phyloP scores from a whole-genome alignment of 352 stramenopile genomes.

The Phytophthora niederhauseri region DNA sequence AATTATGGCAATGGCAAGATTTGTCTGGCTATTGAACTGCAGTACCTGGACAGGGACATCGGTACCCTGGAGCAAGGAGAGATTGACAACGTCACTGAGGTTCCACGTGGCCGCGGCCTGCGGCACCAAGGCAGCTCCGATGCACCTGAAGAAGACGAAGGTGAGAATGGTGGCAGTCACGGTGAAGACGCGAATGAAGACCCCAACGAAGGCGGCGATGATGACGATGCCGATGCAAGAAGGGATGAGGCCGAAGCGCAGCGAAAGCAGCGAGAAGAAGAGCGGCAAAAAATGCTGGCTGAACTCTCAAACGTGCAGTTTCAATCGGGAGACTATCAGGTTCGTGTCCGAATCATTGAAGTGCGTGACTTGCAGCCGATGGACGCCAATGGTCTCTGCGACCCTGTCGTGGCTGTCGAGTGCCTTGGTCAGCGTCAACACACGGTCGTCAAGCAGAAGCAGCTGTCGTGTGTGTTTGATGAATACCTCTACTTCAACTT shows the following conservation, averaged over 20 bases:
- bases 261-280: slow-evolving; percentile 66
- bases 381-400: slow-evolving; percentile 84
- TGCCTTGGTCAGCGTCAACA: slow-evolving; percentile 83
- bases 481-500: slow-evolving; percentile 93
- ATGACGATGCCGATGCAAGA: slow-evolving; percentile 40
- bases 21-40: slow-evolving; percentile 65
- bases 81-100: slow-evolving; percentile 60
- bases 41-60: slow-evolving; percentile 61
- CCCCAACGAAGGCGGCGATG: slow-evolving; percentile 36
- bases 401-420: slow-evolving; percentile 89
- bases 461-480: slow-evolving; percentile 90
- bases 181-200: slow-evolving; percentile 42
- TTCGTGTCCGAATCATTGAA: slow-evolving; percentile 91
- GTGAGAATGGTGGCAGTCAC: slow-evolving; percentile 32
- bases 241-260: slow-evolving; percentile 58
- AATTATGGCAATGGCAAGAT: slow-evolving; percentile 62
- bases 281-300: slow-evolving; percentile 75
- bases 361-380: slow-evolving; percentile 90
- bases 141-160: slow-evolving; percentile 18
- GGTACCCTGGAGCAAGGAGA: slow-evolving; percentile 73
- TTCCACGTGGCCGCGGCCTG: slow-evolving; percentile 51
- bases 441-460: slow-evolving; percentile 83
- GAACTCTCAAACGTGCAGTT: slow-evolving; percentile 82
- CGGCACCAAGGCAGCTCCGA: slow-evolving; percentile 27
- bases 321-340: slow-evolving; percentile 83